Evolutionary conservation across 1,139 yeast species (phyloP).

Genomic region (Arxiozyma slooffiae): DNA sequence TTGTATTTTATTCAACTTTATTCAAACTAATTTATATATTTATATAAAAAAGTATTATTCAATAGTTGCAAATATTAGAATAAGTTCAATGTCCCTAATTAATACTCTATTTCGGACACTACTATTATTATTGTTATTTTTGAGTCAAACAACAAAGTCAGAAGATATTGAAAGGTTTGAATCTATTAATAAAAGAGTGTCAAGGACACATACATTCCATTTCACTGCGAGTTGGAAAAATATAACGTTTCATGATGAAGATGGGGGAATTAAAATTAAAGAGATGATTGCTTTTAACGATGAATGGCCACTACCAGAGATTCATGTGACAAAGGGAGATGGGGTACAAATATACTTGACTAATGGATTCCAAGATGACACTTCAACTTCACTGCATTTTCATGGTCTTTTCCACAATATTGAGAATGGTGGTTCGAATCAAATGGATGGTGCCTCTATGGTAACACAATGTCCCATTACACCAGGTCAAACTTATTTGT

Average conservation of each 20-base stretch:
- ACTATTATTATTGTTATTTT: background rate
- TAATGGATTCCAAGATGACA: conserved; percentile 42
- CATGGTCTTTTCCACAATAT: conserved; percentile 65
- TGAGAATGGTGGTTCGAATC: conserved; percentile 32
- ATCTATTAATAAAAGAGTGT: background rate
- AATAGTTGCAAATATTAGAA: background rate
- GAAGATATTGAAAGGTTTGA: background rate
- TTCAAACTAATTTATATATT: no score
- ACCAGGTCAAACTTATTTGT: conserved; percentile 52
- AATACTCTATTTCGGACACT: background rate
- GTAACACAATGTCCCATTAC: conserved; percentile 72
- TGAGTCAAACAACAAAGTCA: background rate
- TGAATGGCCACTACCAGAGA: conserved; percentile 64
- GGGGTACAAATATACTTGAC: conserved; percentile 48
- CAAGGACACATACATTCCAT: conserved; percentile 39
- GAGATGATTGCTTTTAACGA: conserved; percentile 56
- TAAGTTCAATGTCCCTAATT: background rate
- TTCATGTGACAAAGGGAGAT: conserved; percentile 56
- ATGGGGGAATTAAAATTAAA: conserved; percentile 41
- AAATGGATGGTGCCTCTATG: conserved; percentile 73
- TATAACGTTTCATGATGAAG: conserved; percentile 38
- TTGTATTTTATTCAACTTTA: no score
- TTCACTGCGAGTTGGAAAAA: conserved; percentile 44
- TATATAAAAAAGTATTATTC: no score
- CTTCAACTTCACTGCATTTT: conserved; percentile 55